Evolutionary conservation across 345 rosid genomes (phyloP), one percentile per base, ranked within the genome.

Genomic region (Moringa oleifera): DNA sequence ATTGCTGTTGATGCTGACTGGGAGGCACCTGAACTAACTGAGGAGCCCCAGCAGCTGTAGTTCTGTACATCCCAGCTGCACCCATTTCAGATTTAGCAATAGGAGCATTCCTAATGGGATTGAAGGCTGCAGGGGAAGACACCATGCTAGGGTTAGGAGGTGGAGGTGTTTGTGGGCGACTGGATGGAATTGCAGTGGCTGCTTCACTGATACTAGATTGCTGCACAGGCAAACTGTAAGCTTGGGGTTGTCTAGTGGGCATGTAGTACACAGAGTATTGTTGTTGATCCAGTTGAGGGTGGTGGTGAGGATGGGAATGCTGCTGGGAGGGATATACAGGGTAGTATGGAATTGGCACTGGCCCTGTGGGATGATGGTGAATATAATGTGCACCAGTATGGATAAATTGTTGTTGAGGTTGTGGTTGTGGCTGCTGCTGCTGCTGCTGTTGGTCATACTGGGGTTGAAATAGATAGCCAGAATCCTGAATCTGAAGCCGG

Each of bases 191-290:
- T 9, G 73, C 56, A 17, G 75, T 74, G 13, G 82, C 50, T 47
- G 88, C 58, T 75, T 94, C 97, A 51, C 47, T 77, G 20, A 82
- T 62, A 60, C 72, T 81, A 23, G 82, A 63, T 54, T 85, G 90
- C 69, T 85, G 95, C 62, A 82, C 71, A 25, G 87, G 79, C 58
- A 93, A 25, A 70, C 75, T 83, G 55, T 83, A 85, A 54, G 84
- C 75, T 70, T 79, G 90, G 20, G 82, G 73, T 49, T 80, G 96
- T 63, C 81, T 82, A 19, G 87, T 71, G 0, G 81, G 80, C 69
- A 88, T 71, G 69, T 88, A 94, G 62, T 88, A 94, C 51, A 90
- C 64, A 2, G 90, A 89, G 59, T 90, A 90, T 62, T 85, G 96
- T 66, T 88, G 97, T 80, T 90, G 97, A 70, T 86, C 96, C 53